A percentile compares a stretch with the other conserved stretches of the same genome.
Evolutionary conservation across 2,329 filamentous ascomycete genomes (phyloP).

Genomic region (Fusarium setosum): DNA sequence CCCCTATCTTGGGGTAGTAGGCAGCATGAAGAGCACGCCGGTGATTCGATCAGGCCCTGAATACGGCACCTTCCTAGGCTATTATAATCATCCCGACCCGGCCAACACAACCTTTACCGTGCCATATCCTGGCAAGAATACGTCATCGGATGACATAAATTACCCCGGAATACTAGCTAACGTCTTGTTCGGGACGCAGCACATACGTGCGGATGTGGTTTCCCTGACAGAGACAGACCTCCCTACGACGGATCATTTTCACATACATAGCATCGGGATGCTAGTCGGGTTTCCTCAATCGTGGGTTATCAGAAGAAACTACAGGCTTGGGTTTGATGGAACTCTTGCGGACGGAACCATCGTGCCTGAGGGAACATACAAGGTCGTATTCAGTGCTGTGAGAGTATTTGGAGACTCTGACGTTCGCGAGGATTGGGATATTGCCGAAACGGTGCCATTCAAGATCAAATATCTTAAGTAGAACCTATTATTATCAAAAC

Average conservation of each 20-base stretch:
- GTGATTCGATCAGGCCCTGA: background rate
- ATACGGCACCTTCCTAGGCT: background rate
- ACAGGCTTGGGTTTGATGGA: background rate
- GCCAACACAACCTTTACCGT: background rate
- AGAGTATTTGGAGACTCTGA: background rate
- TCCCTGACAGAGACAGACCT: background rate
- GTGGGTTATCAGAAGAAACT: background rate
- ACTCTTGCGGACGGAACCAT: background rate
- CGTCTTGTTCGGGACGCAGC: background rate
- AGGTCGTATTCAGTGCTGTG: background rate
- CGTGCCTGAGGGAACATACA: background rate
- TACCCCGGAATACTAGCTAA: background rate
- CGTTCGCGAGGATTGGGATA: background rate
- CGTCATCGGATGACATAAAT: background rate
- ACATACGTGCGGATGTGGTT: background rate
- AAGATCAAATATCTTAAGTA: constrained; percentile 15
- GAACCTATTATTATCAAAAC: too few species aligned
- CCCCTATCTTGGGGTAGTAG: background rate
- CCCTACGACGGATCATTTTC: background rate
- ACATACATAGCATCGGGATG: background rate
- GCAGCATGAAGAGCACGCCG: background rate
- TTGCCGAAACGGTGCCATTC: background rate
- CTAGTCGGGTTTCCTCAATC: background rate
- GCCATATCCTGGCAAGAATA: background rate
- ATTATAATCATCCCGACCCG: background rate